Evolutionary conservation across 1,284 basidiomycete genomes (phyloP).

Genomic region (Taiwanofungus camphoratus): DNA sequence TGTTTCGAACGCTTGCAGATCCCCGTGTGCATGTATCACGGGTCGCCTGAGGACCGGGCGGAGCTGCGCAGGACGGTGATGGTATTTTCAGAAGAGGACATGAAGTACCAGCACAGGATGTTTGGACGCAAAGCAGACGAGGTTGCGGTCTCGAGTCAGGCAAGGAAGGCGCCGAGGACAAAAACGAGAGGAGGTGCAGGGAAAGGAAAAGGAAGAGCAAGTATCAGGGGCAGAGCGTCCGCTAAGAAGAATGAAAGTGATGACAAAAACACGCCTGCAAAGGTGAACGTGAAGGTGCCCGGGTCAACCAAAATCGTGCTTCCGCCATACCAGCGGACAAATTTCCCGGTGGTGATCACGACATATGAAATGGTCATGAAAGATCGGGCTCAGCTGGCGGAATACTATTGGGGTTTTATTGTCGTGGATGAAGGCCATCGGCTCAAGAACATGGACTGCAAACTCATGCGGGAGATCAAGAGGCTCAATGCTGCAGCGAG

Average conservation of each 20-base stretch:
- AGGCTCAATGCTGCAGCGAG: conserved; percentile 80
- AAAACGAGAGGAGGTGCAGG: background rate
- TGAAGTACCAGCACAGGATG: conserved; percentile 8
- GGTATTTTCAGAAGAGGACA: conserved; percentile 17
- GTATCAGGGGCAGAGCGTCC: too few relatives aligned
- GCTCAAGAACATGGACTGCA: conserved; percentile 89
- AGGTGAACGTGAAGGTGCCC: conserved; percentile 11
- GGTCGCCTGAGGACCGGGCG: conserved; percentile 70
- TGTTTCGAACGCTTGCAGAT: conserved; percentile 42
- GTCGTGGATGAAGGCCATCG: conserved; percentile 96
- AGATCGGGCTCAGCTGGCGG: conserved; percentile 63
- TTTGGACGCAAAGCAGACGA: conserved; percentile 6
- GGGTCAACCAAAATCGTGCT: conserved; percentile 12
- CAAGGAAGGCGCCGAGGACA: conserved; percentile 11
- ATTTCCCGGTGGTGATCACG: conserved; percentile 83
- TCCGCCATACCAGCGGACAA: conserved; percentile 27
- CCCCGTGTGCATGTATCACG: conserved; percentile 88
- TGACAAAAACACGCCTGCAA: conserved; percentile 7
- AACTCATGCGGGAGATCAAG: conserved; percentile 89
- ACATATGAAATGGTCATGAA: conserved; percentile 92
- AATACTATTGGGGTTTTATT: conserved; percentile 86
- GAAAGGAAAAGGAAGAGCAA: background rate
- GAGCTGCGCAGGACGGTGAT: conserved; percentile 47
- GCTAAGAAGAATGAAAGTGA: background rate
- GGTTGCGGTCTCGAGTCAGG: conserved; percentile 9